Conservation (phyloP, 495 filamentous ascomycete genomes). For the Aspergillus wentii region DNA sequence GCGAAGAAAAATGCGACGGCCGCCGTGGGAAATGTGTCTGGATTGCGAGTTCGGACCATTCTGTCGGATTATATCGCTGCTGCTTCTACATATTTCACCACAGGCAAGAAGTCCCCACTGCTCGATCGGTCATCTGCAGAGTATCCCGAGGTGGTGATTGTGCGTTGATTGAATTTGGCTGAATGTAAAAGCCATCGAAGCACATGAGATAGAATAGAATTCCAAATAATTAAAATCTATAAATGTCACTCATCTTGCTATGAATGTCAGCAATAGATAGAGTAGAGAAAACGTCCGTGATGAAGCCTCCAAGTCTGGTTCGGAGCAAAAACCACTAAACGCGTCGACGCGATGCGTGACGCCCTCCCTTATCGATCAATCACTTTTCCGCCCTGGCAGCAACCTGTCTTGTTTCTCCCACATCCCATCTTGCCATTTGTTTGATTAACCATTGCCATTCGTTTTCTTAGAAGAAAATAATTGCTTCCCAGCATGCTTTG, state of each 20-base stretch:
- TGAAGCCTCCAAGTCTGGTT: no score
- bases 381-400: constrained; percentile 3
- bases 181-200: neutral
- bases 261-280: no score
- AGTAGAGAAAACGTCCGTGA: no score
- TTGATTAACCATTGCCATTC: constrained; percentile 2
- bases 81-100: neutral
- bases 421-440: neutral
- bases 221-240: no score
- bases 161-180: no score
- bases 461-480: constrained; percentile 1
- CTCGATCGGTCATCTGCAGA: neutral
- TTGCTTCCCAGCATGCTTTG: constrained; percentile 2
- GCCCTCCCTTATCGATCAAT: constrained; percentile 9
- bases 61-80: neutral
- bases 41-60: neutral
- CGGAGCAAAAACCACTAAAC: constrained; percentile 36
- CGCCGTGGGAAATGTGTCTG: neutral
- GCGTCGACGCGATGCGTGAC: constrained; percentile 43
- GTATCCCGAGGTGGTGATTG: neutral
- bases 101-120: neutral
- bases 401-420: constrained; percentile 9
- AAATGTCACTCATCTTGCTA: no score
- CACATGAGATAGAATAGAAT: no score
- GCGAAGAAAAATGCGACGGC: neutral